These are phyloP conservation scores for Lactifluus echinatus DNA, from an alignment of 768 basidiomycete species.

Conservation along the genomic window DNA sequence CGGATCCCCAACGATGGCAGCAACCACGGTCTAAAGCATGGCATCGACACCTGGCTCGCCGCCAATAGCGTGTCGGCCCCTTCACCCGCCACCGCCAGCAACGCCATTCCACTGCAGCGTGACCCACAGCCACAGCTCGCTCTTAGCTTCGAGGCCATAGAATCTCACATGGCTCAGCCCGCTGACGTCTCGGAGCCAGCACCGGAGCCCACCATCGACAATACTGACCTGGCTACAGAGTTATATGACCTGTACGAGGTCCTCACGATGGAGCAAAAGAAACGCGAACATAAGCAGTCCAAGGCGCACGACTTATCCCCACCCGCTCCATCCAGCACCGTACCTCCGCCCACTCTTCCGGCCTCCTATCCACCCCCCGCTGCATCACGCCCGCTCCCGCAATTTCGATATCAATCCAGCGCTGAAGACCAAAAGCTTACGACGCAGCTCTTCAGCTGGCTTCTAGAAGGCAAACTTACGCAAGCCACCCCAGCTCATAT, in stretches of 20 bases:
- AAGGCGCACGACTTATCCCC: constrained; percentile 15
- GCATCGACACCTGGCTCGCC: neutral
- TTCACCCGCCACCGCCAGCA: too few species aligned
- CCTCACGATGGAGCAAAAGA: constrained; percentile 34
- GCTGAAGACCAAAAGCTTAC: neutral
- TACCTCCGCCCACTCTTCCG: too few species aligned
- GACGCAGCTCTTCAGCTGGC: neutral
- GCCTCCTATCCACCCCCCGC: too few species aligned
- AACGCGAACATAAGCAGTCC: constrained; percentile 36
- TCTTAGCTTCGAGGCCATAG: neutral
- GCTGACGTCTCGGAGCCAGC: neutral
- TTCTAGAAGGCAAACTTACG: neutral
- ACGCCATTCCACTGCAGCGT: neutral
- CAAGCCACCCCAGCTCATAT: neutral
- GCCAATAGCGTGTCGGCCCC: neutral
- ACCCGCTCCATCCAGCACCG: neutral
- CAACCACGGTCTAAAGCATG: neutral
- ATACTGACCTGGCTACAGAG: neutral
- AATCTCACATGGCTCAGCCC: neutral
- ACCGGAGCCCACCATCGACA: neutral
- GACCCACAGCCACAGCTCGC: neutral
- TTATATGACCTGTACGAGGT: constrained; percentile 35
- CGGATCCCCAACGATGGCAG: neutral
- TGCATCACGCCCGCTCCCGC: neutral
- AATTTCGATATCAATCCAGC: neutral